Evolutionary conservation across 352 stramenopile genomes (phyloP).

Genomic region (Phytophthora megakarya): DNA sequence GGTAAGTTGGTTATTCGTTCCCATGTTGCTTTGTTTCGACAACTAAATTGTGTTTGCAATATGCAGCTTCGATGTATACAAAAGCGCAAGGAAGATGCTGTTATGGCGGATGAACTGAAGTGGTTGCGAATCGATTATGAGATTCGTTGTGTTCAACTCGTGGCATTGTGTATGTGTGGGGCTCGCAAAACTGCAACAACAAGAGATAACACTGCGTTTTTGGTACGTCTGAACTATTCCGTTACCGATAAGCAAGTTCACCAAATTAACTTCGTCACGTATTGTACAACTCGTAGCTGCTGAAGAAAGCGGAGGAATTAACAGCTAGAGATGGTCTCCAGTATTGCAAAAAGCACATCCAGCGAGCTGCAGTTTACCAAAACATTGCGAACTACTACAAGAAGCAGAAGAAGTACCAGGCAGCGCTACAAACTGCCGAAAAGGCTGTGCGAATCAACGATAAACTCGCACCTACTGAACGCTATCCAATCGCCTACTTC

Average conservation of each 20-base stretch:
- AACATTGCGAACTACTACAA: slow-evolving; percentile 78
- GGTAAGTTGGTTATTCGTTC: slow-evolving; percentile 29
- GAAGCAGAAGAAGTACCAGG: slow-evolving; percentile 76
- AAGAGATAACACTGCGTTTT: slow-evolving; percentile 63
- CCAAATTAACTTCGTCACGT: too few relatives aligned
- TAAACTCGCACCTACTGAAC: slow-evolving; percentile 55
- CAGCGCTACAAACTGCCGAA: slow-evolving; percentile 55
- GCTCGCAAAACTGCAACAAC: slow-evolving; percentile 48
- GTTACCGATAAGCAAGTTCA: neutral
- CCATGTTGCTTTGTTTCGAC: neutral
- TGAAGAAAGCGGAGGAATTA: slow-evolving; percentile 73
- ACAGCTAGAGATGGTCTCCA: slow-evolving; percentile 59
- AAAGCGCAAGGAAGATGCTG: slow-evolving; percentile 55
- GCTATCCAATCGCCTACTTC: slow-evolving; percentile 67
- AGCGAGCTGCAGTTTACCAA: slow-evolving; percentile 65
- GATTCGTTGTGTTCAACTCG: slow-evolving; percentile 73
- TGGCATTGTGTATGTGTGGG: slow-evolving; percentile 70
- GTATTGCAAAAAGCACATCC: slow-evolving; percentile 68
- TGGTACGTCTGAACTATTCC: slow-evolving; percentile 38
- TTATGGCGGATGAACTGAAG: slow-evolving; percentile 60
- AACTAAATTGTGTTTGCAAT: neutral
- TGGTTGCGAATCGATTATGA: slow-evolving; percentile 77
- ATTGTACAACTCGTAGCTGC: slow-evolving; percentile 34
- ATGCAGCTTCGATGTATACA: slow-evolving; percentile 65
- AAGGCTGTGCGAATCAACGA: slow-evolving; percentile 71